Conservation (phyloP, 768 basidiomycete genomes). For the Suillus alpinus region DNA sequence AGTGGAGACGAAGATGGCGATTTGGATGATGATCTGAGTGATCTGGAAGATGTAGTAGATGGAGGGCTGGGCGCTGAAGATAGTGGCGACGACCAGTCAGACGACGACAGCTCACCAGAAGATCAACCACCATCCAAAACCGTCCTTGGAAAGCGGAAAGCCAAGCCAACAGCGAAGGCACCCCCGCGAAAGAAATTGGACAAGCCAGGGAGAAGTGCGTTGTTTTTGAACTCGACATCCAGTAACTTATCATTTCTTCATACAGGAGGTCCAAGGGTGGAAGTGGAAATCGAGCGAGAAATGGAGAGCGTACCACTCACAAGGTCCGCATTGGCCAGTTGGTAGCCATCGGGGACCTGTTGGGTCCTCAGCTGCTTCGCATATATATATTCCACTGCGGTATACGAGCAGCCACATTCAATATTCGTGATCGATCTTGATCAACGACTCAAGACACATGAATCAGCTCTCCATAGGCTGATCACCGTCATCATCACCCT, state of each 20-base stretch:
- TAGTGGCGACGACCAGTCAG: slow-evolving; percentile 41
- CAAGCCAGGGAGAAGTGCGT: slow-evolving; percentile 61
- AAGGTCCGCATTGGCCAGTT: slow-evolving; percentile 49
- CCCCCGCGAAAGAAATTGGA: slow-evolving; percentile 53
- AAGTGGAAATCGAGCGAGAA: slow-evolving; percentile 97
- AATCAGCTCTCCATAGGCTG: background rate
- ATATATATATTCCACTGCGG: background rate
- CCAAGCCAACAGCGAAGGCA: slow-evolving; percentile 36
- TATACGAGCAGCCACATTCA: background rate
- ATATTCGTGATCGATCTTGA: background rate
- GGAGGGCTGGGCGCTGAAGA: slow-evolving; percentile 38
- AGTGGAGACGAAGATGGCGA: slow-evolving; percentile 51
- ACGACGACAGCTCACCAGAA: slow-evolving; percentile 37
- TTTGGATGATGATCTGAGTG: slow-evolving; percentile 41
- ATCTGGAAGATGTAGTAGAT: slow-evolving; percentile 63
- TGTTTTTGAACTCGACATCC: slow-evolving; percentile 1
- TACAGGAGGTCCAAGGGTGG: slow-evolving; percentile 75
- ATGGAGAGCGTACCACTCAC: slow-evolving; percentile 63
- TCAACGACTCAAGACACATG: background rate
- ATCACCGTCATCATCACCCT: slow-evolving; percentile 4
- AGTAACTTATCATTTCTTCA: slow-evolving; percentile 13
- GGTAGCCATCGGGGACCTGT: slow-evolving; percentile 34
- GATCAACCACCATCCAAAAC: slow-evolving; percentile 38
- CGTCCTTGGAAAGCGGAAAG: slow-evolving; percentile 69
- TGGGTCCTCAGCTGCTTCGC: background rate